Evolutionary conservation across 2,329 filamentous ascomycete species (phyloP), one percentile per base, ranked within the genome.

Genomic region (Hypocreales sp.): DNA sequence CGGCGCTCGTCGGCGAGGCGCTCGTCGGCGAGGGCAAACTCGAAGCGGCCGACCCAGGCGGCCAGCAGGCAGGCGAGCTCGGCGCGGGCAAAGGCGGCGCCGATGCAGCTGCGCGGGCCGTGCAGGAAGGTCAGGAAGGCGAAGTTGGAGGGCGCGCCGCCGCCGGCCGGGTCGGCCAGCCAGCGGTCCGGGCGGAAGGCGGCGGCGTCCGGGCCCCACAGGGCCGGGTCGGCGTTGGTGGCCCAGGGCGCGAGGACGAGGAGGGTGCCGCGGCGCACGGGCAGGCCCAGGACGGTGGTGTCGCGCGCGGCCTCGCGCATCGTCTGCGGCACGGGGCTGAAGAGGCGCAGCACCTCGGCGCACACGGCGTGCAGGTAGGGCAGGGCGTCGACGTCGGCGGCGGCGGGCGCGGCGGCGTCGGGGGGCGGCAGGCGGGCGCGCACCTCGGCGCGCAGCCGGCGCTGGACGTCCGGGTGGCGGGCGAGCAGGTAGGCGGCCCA

Each of bases 21-120:
- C 41, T 67, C 55, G 38, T 73, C 54, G 34, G 50, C 48, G 29
- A 75, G 44, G 38, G 55, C 55, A 46, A 76, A 72, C 44, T 73
- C 65, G 49, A 92, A 92, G 20, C 69, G 63, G 1, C 83, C 83
- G 4, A 87, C 65, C 63, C 79, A 72, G 7, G 70, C 65, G 14
- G 83, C 84, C 25, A 94, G 46, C 35, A 94, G 54, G 45, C 79
- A 87, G 7, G 81, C 82, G 51, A 93, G 80, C 58, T 94, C 87
- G 1, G 77, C 72, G 46, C 72, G 77, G 0, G 86, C 79, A 53
- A 93, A 93, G 3, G 62, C 61, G 49, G 75, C 67, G 0, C 84
- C 86, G 39, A 93, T 93, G 46, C 86, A 93, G 44, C 76, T 79
- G 28, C 84, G 60, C 2, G 84, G 83, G 0, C 86, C 86, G 46